These are phyloP conservation scores for Gossypium mustelinum DNA, from an alignment of 345 rosid genomes.

Conservation along the genomic window DNA sequence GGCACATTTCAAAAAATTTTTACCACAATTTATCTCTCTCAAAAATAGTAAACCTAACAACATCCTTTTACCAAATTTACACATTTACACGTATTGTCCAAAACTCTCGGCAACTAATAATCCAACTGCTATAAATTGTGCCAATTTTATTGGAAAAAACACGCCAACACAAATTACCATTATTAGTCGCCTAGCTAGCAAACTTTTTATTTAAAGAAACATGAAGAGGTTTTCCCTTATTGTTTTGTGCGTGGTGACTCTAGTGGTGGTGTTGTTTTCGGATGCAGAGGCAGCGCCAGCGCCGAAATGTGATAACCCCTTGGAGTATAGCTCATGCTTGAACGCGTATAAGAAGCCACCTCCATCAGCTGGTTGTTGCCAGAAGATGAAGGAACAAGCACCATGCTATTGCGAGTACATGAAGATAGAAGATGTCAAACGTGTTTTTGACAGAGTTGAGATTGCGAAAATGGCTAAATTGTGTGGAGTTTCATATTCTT, in stretches of 20 bases:
- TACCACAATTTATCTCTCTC: no score
- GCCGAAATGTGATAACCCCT: constrained; percentile 28
- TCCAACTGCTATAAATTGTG: no score
- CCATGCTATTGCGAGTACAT: background rate
- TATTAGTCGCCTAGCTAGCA: no score
- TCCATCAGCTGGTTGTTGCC: background rate
- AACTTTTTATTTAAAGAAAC: background rate
- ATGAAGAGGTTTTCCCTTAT: background rate
- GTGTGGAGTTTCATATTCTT: background rate
- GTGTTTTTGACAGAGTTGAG: background rate
- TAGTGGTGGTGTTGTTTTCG: background rate
- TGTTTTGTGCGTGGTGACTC: background rate
- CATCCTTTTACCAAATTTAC: no score
- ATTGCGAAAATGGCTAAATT: background rate
- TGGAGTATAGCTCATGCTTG: constrained; percentile 26
- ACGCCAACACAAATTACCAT: no score
- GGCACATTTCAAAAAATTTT: accelerated
- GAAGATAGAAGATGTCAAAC: background rate
- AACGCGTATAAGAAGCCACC: background rate
- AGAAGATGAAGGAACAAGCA: background rate
- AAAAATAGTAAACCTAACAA: no score
- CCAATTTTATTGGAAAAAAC: no score
- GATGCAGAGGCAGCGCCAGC: constrained; percentile 29
- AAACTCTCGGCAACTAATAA: no score
- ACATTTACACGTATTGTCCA: no score